Evolutionary conservation across 139 green algal species (phyloP), one percentile per base, ranked within the genome.

Genomic region (Coelastrella sp.): DNA sequence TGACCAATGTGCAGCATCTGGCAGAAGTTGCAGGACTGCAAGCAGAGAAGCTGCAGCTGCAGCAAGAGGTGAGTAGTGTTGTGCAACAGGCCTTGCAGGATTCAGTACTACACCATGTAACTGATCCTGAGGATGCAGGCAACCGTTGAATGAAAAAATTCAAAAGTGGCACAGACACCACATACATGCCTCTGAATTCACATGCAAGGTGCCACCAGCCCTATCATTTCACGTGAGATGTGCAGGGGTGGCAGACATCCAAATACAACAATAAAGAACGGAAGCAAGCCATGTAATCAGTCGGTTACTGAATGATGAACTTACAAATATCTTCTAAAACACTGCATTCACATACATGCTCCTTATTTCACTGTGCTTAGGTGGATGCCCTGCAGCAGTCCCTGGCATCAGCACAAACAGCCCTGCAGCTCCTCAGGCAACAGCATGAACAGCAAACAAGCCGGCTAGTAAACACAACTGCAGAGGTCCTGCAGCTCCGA

Each of bases 21-120:
- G 63, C 82, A 9, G 10, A 87, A 68, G n/a, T 87, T 61, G 63
- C 63, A 19, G 82, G 15, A 8, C 10, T 87, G 58, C 25, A 87
- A 15, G 82, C 24, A 19, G 25, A 61, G 63, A 78, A 78, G 82
- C 61, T 78, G 25, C 82, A 87, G 27, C 63, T 76, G 63, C 82
- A 76, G 6, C 24, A 57, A 11, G 24, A 81, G 74, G 24, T 81
- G 74, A 14, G 24, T 24, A 24, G 17, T 19, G 17, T 78, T 19
- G 19, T n/a, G n/a, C n/a, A n/a, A n/a, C n/a, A n/a, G n/a, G n/a
- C n/a, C n/a, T n/a, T n/a, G 70, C 14, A 78, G n/a, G n/a, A n/a
- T n/a, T 49, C 35, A 49, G 35, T 49, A 49, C 35, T 49, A 49
- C 35, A 49, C 35, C 35, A 49, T 49, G 35, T 49, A 49, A 1